Evolutionary conservation across 73 alveolate species (phyloP).

Genomic region (Breviolum minutum): DNA sequence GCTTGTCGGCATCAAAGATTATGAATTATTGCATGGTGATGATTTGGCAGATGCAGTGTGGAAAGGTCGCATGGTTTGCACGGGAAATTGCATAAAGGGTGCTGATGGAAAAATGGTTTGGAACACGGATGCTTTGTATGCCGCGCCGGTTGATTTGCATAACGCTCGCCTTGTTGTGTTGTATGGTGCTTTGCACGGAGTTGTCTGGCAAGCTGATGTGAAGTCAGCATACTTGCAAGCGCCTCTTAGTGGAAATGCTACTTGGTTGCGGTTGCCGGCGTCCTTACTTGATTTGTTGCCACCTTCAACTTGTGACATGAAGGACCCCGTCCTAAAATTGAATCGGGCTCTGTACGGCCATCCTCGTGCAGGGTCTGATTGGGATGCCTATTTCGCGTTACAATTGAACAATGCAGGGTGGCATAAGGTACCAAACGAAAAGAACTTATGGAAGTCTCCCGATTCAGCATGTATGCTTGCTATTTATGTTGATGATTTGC

Average conservation of each 20-base stretch:
- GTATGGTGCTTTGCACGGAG: too few species aligned
- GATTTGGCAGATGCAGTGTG: too few species aligned
- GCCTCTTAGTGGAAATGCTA: neutral
- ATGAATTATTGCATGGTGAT: too few species aligned
- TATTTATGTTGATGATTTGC: neutral
- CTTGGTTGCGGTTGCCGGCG: conserved; percentile 4
- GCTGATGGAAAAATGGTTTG: too few species aligned
- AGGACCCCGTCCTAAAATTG: conserved; percentile 3
- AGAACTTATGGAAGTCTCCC: conserved; percentile 1
- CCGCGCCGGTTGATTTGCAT: neutral
- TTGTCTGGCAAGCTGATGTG: conserved; percentile 11
- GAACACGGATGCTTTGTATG: too few species aligned
- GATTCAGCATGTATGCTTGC: neutral
- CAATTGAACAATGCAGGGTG: neutral
- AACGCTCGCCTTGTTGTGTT: too few species aligned
- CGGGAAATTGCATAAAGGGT: too few species aligned
- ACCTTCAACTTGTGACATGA: neutral
- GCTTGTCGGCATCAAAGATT: too few species aligned
- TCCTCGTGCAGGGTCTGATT: conserved; percentile 8
- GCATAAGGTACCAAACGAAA: neutral
- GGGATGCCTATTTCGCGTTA: neutral
- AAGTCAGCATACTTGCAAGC: conserved; percentile 39
- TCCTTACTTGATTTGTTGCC: neutral
- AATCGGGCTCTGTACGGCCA: conserved; percentile 11
- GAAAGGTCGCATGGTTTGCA: too few species aligned